Evolutionary conservation across 1,139 yeast genomes (phyloP).

Genomic region (Yamadazyma dushanensis): DNA sequence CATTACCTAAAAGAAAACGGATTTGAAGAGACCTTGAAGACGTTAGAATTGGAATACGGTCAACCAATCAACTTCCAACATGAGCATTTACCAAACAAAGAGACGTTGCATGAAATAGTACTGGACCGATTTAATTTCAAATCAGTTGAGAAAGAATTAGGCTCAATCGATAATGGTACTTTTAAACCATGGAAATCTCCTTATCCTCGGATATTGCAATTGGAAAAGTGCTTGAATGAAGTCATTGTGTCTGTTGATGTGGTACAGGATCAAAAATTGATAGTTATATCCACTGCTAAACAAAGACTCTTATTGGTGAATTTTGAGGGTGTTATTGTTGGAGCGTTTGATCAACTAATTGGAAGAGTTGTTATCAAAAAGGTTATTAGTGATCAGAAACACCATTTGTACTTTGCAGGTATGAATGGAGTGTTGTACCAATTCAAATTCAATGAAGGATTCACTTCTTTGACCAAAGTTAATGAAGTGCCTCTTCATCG

Average conservation of each 20-base stretch:
- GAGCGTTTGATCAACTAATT: slow-evolving; percentile 13
- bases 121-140: slow-evolving; percentile 48
- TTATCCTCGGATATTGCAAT: slow-evolving; percentile 30
- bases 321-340: slow-evolving; percentile 15
- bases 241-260: slow-evolving; percentile 15
- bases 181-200: slow-evolving; percentile 34
- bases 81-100: slow-evolving; percentile 26
- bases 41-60: slow-evolving; percentile 51
- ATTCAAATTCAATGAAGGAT: slow-evolving; percentile 12
- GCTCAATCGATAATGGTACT: slow-evolving; percentile 13
- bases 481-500: slow-evolving; percentile 27
- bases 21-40: slow-evolving; percentile 42
- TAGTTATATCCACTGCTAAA: slow-evolving; percentile 28
- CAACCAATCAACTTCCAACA: slow-evolving; percentile 25
- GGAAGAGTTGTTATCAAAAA: slow-evolving; percentile 34
- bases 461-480: slow-evolving; percentile 10
- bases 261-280: slow-evolving; percentile 10
- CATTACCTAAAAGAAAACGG: slow-evolving; percentile 53
- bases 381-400: slow-evolving; percentile 20
- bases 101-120: slow-evolving; percentile 51
- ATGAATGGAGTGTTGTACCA: slow-evolving; percentile 37
- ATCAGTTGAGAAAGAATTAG: slow-evolving; percentile 15
- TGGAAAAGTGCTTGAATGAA: slow-evolving; percentile 20
- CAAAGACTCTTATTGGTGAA: slow-evolving; percentile 24
- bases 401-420: slow-evolving; percentile 30